phyloP scores from a whole-genome alignment of 768 basidiomycete species.

The Kwoniella sp. region DNA sequence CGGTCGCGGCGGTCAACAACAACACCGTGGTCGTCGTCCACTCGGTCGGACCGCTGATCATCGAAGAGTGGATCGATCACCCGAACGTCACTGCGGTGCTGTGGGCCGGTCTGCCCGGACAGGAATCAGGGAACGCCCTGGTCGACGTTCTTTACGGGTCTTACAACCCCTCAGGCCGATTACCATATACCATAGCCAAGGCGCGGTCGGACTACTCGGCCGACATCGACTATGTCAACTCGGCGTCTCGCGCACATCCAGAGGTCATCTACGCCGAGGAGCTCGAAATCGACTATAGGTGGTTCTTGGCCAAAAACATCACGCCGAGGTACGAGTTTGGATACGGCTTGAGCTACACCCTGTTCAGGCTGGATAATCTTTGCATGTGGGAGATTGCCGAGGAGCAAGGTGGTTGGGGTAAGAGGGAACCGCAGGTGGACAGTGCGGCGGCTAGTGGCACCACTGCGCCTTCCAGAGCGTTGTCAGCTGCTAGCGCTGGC shows the following conservation, averaged over 20 bases:
- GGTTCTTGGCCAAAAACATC: constrained; percentile 52
- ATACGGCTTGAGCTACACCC: constrained; percentile 80
- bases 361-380: constrained; percentile 66
- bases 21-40: constrained; percentile 66
- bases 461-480: no score
- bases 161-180: constrained; percentile 67
- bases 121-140: constrained; percentile 69
- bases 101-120: constrained; percentile 64
- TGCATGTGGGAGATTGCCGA: constrained; percentile 45
- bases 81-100: constrained; percentile 73
- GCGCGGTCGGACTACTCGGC: constrained; percentile 59
- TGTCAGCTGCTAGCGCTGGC: no score
- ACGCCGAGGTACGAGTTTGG: constrained; percentile 66
- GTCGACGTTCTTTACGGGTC: constrained; percentile 67
- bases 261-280: constrained; percentile 66
- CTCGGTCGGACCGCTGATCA: constrained; percentile 59
- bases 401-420: not conserved
- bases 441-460: no score
- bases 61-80: constrained; percentile 65
- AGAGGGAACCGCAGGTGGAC: not conserved
- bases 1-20: constrained; percentile 55
- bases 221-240: constrained; percentile 53
- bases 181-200: constrained; percentile 76
- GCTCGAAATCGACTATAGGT: constrained; percentile 63
- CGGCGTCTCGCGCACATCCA: constrained; percentile 50